Evolutionary conservation across 768 basidiomycete genomes (phyloP), one percentile per base, ranked within the genome.

Genomic region (Favolaschia claudopus): DNA sequence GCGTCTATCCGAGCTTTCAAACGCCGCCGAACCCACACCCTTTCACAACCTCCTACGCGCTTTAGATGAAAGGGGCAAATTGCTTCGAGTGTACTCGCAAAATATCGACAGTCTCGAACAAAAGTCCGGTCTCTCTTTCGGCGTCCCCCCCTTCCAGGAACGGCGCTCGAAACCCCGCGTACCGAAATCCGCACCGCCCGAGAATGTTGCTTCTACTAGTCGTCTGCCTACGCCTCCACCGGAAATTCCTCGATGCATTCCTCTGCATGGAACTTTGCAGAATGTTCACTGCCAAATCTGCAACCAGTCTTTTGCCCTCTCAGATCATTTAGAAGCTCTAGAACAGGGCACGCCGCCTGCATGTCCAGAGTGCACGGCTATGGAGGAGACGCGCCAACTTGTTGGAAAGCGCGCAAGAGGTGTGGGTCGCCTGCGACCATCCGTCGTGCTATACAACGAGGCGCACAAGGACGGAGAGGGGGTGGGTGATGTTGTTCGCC

Each of bases 391-490:
- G 15, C 85, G 95, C 33, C 83, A 87, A 58, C 77, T 92, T 28
- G 74, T 89, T 9, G 91, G 91, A 14, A 93, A 95, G 71, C 87
- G 95, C 15, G 83, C 88, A 5, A 78, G 94, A 42, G 89, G 91
- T 3, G 82, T 95, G 25, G 95, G 95, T 0, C 83, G 83, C 62
- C 78, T 97, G 40, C 84, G 94, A 32, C 92, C 95, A 0, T 91
- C 90, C 51, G 93, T 97, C 3, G 93, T 97, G 0, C 75, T 97
- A 22, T 97, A 97, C 70, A 95, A 95, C 63, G 95, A 96, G 72
- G 79, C 81, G 43, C 95, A 96, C 74, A 88, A 85, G 72, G 87
- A 94, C 61, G 95, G 93, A 4, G 92, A 95, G 66, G 85, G 86
- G 20, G 93, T 96, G 2, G 95, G 95, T 1, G 86, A 91, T 51